Base-by-base conservation (phyloP, 306 rosid species). In the Dalbergia oliveri region DNA sequence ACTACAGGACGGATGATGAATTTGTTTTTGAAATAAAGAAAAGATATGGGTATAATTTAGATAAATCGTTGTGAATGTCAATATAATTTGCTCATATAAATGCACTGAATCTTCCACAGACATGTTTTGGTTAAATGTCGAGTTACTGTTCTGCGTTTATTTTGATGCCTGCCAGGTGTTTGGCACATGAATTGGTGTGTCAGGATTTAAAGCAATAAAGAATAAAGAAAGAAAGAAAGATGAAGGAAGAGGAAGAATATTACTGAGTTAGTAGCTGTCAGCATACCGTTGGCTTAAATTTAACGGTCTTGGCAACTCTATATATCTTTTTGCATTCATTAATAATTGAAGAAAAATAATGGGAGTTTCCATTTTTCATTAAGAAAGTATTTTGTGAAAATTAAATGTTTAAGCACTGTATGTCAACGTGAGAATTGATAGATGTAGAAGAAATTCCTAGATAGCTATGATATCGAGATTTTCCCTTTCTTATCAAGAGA, bases 151-250 rank as follows among this genome's bases (percentile, higher is more conserved):
- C 3, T 26, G 33, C 49, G 11, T 37, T 64, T 64, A 43, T 53
- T 4, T 18, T 35, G 21, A 50, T 19, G 58, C 63, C 70, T 67
- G 81, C 64, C 50, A 59, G 77, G 59, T 67, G 58, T 66, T 59
- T 75, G 66, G 77, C 77, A 35, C 85, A 66, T 68, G 72, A 68
- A 50, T 61, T 45, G 31, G 31, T 26, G 31, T 26, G 23, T 21
- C 23, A 21, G 23, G 14, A 80, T 66, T 35, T 70, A 72, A 64
- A 31, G n/a, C 60, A 80, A n/a, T 53, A 21, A 66, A 56, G 31
- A 26, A 26, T 26, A 34, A 11, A 19, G 3, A 75, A 62, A 19
- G 3, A 75, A 62, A 75, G 11, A 4, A 31, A 45, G 18, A 34
- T 69, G 54, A 60, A 61, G 35, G 9, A 71, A 21, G 31, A 2